Base-by-base conservation (phyloP, 768 basidiomycete genomes). In the Leccinellum albellum region DNA sequence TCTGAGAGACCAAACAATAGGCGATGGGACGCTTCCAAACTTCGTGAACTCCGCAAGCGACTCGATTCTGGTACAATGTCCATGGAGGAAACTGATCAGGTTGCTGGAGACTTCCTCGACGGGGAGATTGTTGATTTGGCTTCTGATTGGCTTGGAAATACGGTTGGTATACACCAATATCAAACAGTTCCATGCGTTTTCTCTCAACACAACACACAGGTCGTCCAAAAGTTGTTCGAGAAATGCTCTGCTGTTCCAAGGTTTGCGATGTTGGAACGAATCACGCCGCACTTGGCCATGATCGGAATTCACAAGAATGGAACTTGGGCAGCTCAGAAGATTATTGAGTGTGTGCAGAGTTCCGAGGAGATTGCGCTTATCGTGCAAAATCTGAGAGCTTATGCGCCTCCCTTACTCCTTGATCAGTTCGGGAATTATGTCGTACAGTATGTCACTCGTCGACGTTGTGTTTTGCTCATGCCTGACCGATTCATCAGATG, bases 281-380 rank as follows among this genome's bases (percentile, higher is more conserved):
- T 98, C 59, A 83, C 86, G 4, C 97, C 97, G 49, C 90, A 96
- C 70, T 78, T 99, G 40, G 96, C 96, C 23, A 91, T 92, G 85
- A 97, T 98, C 61, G 97, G 97, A 26, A 94, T 96, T 55, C 97
- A 99, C 79, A 98, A 98, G 79, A 98, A 99, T 63, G 97, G 97
- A 28, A 99, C 97, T 1, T 98, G 97, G 97, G 96, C 96, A 3
- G 95, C 95, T 3, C 97, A 99, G 74, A 98, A 98, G 81, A 94
- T 97, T 68, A 98, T 98, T 57, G 94, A 98, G 75, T 96, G 94
- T 60, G 91, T 94, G 45, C 83, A 87, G 55, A 87, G 81, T 31
- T 86, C 89, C 17, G 94, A 97, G 54, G 97, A 99, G 71, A 82
- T 94, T 54, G 79, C 79, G 6, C 73, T 96, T 40, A 86, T 99